phyloP scores from a whole-genome alignment of 306 rosid genomes.

The Cajanus cajan region DNA sequence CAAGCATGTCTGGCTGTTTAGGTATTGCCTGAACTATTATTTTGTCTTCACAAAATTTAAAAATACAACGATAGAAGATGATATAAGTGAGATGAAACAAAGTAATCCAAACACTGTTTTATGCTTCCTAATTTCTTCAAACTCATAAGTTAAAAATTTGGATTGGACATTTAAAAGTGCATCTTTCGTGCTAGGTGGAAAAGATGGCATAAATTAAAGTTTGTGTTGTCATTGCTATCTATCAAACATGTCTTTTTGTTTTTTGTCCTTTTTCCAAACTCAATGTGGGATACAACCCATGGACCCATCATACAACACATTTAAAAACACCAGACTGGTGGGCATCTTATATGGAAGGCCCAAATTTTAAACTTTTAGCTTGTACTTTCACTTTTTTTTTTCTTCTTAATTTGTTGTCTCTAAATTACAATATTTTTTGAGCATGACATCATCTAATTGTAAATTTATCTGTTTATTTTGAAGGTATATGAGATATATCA shows the following conservation, averaged over 20 bases:
- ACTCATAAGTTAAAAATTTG: neutral
- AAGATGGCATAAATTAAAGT: neutral
- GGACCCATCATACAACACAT: neutral
- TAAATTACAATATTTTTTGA: neutral
- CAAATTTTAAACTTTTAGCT: neutral
- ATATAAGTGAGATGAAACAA: neutral
- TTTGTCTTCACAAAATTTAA: neutral
- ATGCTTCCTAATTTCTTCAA: neutral
- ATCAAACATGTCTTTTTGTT: slow-evolving; percentile 5
- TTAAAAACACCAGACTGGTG: neutral
- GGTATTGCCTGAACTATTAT: neutral
- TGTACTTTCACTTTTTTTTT: neutral
- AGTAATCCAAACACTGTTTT: neutral
- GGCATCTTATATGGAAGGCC: slow-evolving; percentile 8
- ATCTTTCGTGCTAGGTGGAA: neutral
- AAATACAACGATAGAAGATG: neutral
- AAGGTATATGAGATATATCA: neutral
- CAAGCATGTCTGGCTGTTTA: neutral
- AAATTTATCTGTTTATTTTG: neutral
- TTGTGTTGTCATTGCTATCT: slow-evolving; percentile 4
- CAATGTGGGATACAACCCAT: slow-evolving; percentile 10
- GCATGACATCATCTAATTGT: neutral
- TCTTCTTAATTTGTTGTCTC: neutral
- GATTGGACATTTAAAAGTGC: neutral
- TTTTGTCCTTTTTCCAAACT: neutral